These are phyloP conservation scores for Immersiporthe knoxdaviesiana DNA, from an alignment of 2,329 filamentous ascomycete genomes.

Conservation along the genomic window DNA sequence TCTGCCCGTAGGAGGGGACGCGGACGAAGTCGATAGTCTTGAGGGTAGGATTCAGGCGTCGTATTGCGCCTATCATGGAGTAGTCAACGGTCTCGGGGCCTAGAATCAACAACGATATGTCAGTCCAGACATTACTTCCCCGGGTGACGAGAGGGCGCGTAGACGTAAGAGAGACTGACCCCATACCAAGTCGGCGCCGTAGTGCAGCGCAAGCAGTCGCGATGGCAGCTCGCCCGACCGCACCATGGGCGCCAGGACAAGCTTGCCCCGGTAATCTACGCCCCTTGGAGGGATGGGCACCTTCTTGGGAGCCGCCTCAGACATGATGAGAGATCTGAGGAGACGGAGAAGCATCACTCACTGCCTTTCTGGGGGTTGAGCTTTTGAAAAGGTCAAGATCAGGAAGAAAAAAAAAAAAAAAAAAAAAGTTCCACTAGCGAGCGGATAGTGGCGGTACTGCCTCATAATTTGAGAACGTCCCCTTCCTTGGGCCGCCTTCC, in stretches of 20 bases:
- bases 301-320: slow-evolving; percentile 56
- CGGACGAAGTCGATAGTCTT: slow-evolving; percentile 85
- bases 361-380: background rate
- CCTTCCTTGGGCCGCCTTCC: background rate
- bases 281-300: slow-evolving; percentile 86
- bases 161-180: slow-evolving; percentile 61
- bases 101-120: slow-evolving; percentile 38
- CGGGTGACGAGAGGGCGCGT: slow-evolving; percentile 4
- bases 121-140: slow-evolving; percentile 12
- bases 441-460: background rate
- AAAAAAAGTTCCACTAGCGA: background rate
- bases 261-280: slow-evolving; percentile 90
- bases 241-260: slow-evolving; percentile 97
- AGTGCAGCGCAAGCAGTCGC: slow-evolving; percentile 84
- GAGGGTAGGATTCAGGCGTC: slow-evolving; percentile 75
- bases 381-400: background rate
- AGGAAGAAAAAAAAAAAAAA: background rate
- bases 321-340: slow-evolving; percentile 51
- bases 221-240: slow-evolving; percentile 95
- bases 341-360: slow-evolving; percentile 28
- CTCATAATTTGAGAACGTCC: background rate
- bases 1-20: slow-evolving; percentile 69
- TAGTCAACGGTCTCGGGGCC: slow-evolving; percentile 93
- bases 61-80: slow-evolving; percentile 84
- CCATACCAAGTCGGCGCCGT: slow-evolving; percentile 97